Conservation (phyloP, 495 filamentous ascomycete genomes). For the Cudoniella acicularis region DNA sequence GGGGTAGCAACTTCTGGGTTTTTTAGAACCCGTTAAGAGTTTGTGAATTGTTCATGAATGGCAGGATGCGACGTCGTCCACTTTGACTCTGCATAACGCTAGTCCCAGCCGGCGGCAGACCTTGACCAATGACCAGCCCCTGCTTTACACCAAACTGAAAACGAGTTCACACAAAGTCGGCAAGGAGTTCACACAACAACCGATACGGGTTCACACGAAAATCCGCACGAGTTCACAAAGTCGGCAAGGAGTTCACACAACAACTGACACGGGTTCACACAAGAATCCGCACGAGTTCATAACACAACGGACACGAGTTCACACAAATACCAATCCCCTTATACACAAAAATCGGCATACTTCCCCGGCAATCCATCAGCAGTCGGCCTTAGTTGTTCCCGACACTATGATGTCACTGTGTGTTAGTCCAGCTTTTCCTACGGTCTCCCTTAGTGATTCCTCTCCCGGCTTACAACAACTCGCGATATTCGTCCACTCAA, state of each 20-base stretch:
- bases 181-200: background rate
- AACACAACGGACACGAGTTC: too few relatives aligned
- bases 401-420: background rate
- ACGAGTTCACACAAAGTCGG: background rate
- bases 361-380: background rate
- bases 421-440: background rate
- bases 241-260: background rate
- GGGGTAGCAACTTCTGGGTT: background rate
- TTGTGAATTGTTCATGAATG: background rate
- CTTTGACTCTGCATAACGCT: constrained; percentile 1
- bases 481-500: background rate
- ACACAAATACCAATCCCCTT: background rate
- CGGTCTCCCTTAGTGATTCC: background rate
- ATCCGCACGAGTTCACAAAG: background rate
- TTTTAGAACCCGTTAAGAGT: background rate
- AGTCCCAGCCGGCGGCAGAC: background rate
- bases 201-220: background rate
- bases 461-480: background rate
- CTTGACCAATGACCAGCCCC: background rate
- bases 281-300: background rate
- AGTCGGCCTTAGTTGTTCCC: background rate
- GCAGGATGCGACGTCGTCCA: background rate
- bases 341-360: background rate
- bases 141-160: background rate
- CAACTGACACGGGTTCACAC: background rate